Evolutionary conservation across 352 stramenopile genomes (phyloP), one percentile per base, ranked within the genome.

Genomic region (Elongisporangium senticosum): DNA sequence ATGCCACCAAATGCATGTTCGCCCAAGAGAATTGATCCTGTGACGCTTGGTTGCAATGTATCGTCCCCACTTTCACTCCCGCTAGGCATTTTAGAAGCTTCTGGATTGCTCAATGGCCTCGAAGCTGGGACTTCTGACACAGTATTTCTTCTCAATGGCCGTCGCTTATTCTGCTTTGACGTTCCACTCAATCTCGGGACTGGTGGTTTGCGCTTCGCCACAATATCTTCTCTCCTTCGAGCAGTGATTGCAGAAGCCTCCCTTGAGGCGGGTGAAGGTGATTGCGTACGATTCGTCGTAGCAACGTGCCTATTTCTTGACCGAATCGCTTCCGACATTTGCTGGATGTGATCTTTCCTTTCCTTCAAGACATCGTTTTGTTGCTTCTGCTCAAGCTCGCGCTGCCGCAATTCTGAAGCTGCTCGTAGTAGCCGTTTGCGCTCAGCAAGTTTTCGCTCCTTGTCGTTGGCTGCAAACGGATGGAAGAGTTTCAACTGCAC

Each of bases 301-400:
- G 19, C 4, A 61, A 39, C 58, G 54, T 69, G 33, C 53, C 74
- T 78, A 48, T 92, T 92, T 37, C 72, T 72, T 2, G 55, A 51
- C 13, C 78, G 77, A 66, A 92, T 87, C 2, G 75, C 65, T 11
- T 79, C 61, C 0, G 79, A 87, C 33, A 92, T 65, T 15, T 80
- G 63, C 17, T 74, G 53, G 13, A 87, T 63, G 4, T 72, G 62
- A n/a, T 65, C 48, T 21, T 86, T 86, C 5, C 77, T 66, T 20
- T 71, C 61, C 54, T 73, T 66, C 11, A 68, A 23, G 22, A 76
- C 57, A 1, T 75, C 54, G 54, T 72, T 56, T 47, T 67, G 51
- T 48, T 43, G 52, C n/a, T 63, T 21, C 23, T 72, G 51, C 23
- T 68, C 62, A 8, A 55, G 61, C 8, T 75, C 57, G 4, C 67